These are phyloP conservation scores for Ramularia collo-cygni DNA, from an alignment of 2,329 filamentous ascomycete species.

Conservation along the genomic window DNA sequence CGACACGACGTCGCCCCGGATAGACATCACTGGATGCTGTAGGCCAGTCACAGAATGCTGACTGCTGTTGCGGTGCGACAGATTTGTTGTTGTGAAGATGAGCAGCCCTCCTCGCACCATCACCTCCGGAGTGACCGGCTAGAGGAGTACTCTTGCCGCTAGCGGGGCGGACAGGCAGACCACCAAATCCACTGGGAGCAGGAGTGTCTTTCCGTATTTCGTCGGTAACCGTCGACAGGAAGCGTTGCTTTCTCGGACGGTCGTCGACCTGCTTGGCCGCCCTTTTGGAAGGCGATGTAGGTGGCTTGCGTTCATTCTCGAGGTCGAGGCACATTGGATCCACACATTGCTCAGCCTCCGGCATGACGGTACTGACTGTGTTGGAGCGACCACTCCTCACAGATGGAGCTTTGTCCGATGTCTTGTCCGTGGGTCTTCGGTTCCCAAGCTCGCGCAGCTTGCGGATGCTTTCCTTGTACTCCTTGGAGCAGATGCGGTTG, in stretches of 20 bases:
- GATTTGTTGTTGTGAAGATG: slow-evolving; percentile 4
- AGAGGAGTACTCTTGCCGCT: slow-evolving; percentile 8
- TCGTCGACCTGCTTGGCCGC: slow-evolving; percentile 21
- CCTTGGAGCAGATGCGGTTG: neutral
- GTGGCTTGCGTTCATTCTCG: slow-evolving; percentile 3
- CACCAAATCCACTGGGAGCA: slow-evolving; percentile 19
- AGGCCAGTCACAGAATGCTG: too few species aligned
- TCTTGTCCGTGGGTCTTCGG: too few species aligned
- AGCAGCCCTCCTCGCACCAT: slow-evolving; percentile 27
- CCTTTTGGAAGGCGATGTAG: slow-evolving; percentile 28
- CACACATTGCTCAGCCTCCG: too few species aligned
- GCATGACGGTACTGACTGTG: too few species aligned
- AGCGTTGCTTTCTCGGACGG: slow-evolving; percentile 24
- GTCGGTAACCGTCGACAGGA: slow-evolving; percentile 8
- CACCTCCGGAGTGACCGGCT: slow-evolving; percentile 22
- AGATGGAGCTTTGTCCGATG: too few species aligned
- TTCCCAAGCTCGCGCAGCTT: too few species aligned
- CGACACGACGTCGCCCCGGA: slow-evolving; percentile 20
- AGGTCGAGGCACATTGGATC: too few species aligned
- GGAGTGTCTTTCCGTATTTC: slow-evolving; percentile 28
- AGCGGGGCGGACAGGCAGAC: slow-evolving; percentile 18
- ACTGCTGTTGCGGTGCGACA: slow-evolving; percentile 3
- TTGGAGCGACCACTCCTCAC: too few species aligned
- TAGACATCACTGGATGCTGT: slow-evolving; percentile 14
- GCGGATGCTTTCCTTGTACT: too few species aligned